Conservation (phyloP, 345 rosid genomes). For the Capsella bursapastoris region DNA sequence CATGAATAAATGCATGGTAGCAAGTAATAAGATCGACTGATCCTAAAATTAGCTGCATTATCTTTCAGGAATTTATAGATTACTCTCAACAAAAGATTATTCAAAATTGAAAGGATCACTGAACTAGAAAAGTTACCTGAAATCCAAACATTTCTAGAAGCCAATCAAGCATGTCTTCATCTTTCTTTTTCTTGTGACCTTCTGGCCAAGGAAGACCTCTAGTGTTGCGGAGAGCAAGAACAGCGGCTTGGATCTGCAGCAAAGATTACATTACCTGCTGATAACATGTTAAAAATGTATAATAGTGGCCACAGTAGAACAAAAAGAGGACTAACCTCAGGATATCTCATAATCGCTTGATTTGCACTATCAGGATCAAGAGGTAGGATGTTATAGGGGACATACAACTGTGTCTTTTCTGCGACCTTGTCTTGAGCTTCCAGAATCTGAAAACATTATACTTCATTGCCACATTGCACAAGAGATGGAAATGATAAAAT, state of each 20-base stretch:
- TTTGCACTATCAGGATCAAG: slow-evolving; percentile 99
- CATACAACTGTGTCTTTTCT: slow-evolving; percentile 89
- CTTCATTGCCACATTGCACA: slow-evolving; percentile 15
- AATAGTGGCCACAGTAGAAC: not conserved
- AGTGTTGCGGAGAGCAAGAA: slow-evolving; percentile 90
- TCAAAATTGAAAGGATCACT: not conserved
- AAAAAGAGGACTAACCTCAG: slow-evolving; percentile 64
- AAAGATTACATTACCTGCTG: slow-evolving; percentile 24
- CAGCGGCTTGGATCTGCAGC: slow-evolving; percentile 92
- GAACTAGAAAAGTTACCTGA: slow-evolving; percentile 62
- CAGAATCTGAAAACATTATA: slow-evolving; percentile 66
- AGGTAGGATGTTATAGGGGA: slow-evolving; percentile 94
- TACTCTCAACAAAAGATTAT: not conserved
- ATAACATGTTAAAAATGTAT: slow-evolving; percentile 12
- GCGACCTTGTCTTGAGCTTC: slow-evolving; percentile 95
- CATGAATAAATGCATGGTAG: slow-evolving; percentile 14
- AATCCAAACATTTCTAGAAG: slow-evolving; percentile 98
- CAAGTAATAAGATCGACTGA: slow-evolving; percentile 10
- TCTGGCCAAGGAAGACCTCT: slow-evolving; percentile 99
- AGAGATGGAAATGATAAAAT: slow-evolving; percentile 10
- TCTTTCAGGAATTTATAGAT: slow-evolving; percentile 12
- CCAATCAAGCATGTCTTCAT: slow-evolving; percentile 97
- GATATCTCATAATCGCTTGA: slow-evolving; percentile 97
- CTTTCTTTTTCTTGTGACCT: slow-evolving; percentile 78
- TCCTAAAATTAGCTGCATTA: slow-evolving; percentile 17